Percentiles rank a stretch among this genome's conserved stretches.
These are phyloP conservation scores for Salix udensis DNA, from an alignment of 345 rosid genomes.

Conservation along the genomic window DNA sequence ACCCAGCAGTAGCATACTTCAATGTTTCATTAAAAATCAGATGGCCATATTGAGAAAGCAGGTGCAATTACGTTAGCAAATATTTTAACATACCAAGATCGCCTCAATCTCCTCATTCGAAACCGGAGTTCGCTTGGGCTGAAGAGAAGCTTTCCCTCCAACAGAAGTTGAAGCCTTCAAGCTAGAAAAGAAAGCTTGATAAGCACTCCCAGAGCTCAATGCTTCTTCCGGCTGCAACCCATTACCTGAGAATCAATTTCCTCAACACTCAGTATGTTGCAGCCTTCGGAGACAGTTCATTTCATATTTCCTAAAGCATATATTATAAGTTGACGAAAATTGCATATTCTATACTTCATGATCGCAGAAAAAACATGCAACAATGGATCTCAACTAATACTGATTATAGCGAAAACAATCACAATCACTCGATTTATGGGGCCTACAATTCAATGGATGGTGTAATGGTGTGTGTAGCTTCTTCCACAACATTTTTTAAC, in stretches of 20 bases:
- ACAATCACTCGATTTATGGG: too few species aligned
- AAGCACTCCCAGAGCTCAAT: conserved; percentile 37
- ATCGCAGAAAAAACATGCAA: neutral
- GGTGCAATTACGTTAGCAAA: neutral
- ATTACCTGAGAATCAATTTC: conserved; percentile 32
- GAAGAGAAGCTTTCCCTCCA: conserved; percentile 86
- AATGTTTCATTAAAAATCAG: neutral
- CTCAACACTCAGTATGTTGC: neutral
- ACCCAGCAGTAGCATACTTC: neutral
- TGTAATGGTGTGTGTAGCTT: too few species aligned
- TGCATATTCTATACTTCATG: neutral
- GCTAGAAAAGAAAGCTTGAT: conserved; percentile 49
- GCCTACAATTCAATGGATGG: too few species aligned
- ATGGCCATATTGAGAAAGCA: neutral
- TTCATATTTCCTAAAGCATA: neutral
- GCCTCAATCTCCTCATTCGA: conserved; percentile 85
- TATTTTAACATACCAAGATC: conserved; percentile 51
- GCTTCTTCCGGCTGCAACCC: conserved; percentile 37
- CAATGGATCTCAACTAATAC: neutral
- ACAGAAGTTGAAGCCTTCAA: conserved; percentile 37
- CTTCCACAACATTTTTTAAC: too few species aligned
- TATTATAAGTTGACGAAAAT: neutral
- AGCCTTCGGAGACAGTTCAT: too few species aligned
- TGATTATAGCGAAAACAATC: too few species aligned
- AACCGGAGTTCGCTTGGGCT: conserved; percentile 74